Base-by-base conservation (phyloP, 208 protist species). In the Crithidia sp. region DNA sequence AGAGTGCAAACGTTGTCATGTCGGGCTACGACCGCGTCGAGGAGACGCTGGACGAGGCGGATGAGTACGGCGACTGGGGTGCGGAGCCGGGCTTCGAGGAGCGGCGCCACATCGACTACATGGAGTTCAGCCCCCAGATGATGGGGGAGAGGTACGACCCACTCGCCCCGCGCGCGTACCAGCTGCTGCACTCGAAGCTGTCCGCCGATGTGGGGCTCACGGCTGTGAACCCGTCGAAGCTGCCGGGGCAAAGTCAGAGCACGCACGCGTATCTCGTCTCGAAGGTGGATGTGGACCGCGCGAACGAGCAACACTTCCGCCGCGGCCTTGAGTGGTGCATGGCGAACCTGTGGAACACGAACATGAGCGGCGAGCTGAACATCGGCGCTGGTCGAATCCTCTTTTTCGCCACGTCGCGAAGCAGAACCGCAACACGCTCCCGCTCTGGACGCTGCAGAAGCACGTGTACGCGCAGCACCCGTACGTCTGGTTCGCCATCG, bases 41-140 rank as follows among this genome's bases (percentile, higher is more conserved):
- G 56, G 93, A 95, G 59, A 82, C 85, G 10, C 81, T 97, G 13
- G 91, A 97, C 43, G 91, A 96, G 71, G 90, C 93, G 9, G 93
- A 97, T 63, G 93, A 95, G 74, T 97, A 97, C 67, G 93, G 93
- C n/a, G 93, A 97, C 74, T 97, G 93, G 93, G 93, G 93, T 13
- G 86, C 82, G 8, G 91, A 95, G 77, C 91, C 90, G 2, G 88
- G 88, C 59, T 96, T 95, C 74, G 91, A 97, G 67, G 64, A 91
- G 69, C 64, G 83, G 3, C 80, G 87, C 0, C 70, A 84, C 52
- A 77, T 94, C 17, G 91, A 96, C 73, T 95, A 89, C 76, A 87
- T 97, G 79, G 90, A 95, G 72, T 74, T 93, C 52, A 87, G 60
- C 43, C 84, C 92, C 7, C 72, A 63, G 39, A 68, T 79, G 10